Base-by-base conservation (phyloP, 345 rosid species). In the Reutealis trisperma region DNA sequence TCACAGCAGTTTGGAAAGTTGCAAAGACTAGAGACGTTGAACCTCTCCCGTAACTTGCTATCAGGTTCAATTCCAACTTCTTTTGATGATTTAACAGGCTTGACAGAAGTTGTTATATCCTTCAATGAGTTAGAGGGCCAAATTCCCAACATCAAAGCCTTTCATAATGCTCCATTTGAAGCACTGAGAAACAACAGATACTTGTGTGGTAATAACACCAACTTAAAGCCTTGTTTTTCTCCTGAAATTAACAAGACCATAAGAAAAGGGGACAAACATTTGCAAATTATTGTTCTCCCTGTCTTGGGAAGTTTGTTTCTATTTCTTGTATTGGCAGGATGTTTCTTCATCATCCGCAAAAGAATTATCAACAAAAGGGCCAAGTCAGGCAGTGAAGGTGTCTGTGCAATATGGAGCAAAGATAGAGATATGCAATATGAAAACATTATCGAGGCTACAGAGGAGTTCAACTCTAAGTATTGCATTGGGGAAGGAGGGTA, bases 401-500 rank as follows among this genome's bases (percentile, higher is more conserved):
- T 34, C 11, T 67, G 73, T 25, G 57, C 71, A 18, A 63, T 41
- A 13, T 72, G 70, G 67, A 58, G 71, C 21, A 30, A 27, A 1
- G 42, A 63, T 63, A 2, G 2, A 4, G 42, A 63, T 63, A 1
- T 66, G 3, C 51, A 37, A 19, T 41, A 66, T 66, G 49, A 66
- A 66, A 42, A 41, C 51, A 66, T 66, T n/a, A 9, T 66, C 9
- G 51, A 66, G 27, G 71, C 54, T 2, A 67, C 54, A 19, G 54
- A 42, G 18, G 71, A 21, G 1, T 67, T 67, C 19, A 15, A 67
- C 18, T 44, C 52, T 0, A 67, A 42, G 15, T 44, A 67, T 21
- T 67, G 71, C 18, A 45, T 67, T 67, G 70, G 70, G 27, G 70
- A 0, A 2, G 67, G 67, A 30, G 67, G 67, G 25, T 66, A 66